phyloP scores from a whole-genome alignment of 2,329 filamentous ascomycete genomes.

The Botrytis aclada region DNA sequence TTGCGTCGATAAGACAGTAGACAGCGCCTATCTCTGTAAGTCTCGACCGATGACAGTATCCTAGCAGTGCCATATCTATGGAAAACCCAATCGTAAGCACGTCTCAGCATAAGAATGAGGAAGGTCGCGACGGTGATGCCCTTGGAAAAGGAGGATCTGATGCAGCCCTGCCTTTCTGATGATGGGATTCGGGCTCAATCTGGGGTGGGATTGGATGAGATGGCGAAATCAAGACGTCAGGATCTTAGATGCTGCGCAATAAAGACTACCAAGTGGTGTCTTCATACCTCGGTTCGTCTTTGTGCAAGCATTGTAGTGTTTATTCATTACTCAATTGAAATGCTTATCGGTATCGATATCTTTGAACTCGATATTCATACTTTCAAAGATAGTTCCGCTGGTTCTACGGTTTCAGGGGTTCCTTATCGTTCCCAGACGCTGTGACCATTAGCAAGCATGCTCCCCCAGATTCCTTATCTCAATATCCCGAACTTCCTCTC shows the following conservation, averaged over 20 bases:
- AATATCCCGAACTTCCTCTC: neutral
- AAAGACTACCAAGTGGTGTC: neutral
- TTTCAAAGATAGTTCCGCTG: conserved; percentile 1
- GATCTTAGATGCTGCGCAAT: neutral
- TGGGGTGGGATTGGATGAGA: neutral
- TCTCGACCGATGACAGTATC: neutral
- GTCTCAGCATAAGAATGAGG: neutral
- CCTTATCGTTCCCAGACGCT: neutral
- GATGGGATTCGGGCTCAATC: neutral
- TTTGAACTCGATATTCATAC: neutral
- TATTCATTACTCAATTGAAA: conserved; percentile 2
- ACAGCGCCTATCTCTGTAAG: neutral
- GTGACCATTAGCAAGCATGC: conserved; percentile 7
- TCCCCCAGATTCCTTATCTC: conserved; percentile 18
- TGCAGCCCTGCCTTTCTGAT: neutral
- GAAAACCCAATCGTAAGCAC: neutral
- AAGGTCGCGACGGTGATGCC: neutral
- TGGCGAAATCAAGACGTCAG: neutral
- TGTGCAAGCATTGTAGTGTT: neutral
- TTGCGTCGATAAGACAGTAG: neutral
- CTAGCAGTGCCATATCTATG: neutral
- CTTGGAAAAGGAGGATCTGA: too few species aligned
- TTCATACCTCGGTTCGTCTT: neutral
- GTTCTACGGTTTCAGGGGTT: neutral
- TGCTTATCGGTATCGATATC: neutral